These are phyloP conservation scores for Trypanosoma cruzi DNA, from an alignment of 208 protist species.

Conservation along the genomic window DNA sequence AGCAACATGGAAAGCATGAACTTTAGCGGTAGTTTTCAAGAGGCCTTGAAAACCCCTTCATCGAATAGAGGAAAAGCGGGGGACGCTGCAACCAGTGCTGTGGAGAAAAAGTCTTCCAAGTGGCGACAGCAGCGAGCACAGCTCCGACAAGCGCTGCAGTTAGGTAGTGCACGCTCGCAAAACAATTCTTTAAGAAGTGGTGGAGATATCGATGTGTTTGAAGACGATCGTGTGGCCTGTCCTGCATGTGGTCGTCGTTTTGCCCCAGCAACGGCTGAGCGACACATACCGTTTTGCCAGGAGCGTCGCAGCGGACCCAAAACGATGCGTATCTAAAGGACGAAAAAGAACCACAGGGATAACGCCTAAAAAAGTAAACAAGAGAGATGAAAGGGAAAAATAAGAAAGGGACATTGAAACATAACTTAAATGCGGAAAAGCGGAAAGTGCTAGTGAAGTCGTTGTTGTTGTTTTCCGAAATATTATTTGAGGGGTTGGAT, in stretches of 20 bases:
- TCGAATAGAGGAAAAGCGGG: conserved; percentile 8
- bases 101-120: conserved; percentile 6
- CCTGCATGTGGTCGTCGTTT: conserved; percentile 52
- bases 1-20: conserved; percentile 14
- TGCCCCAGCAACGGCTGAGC: conserved; percentile 35
- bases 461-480: no score
- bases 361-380: no score
- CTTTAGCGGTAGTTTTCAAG: neutral
- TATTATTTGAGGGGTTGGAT: no score
- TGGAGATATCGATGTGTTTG: conserved; percentile 15
- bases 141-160: conserved; percentile 35
- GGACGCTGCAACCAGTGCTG: neutral
- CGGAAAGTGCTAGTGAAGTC: no score
- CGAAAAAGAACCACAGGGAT: no score
- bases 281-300: conserved; percentile 51
- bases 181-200: neutral
- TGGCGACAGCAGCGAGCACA: conserved; percentile 50
- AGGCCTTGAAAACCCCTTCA: neutral
- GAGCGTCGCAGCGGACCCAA: conserved; percentile 6
- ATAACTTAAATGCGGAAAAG: no score
- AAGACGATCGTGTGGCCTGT: conserved; percentile 54
- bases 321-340: conserved; percentile 15
- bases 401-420: no score
- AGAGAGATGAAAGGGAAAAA: no score
- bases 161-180: neutral